phyloP scores from a whole-genome alignment of 208 protist genomes.

The Strigomonas culicis region DNA sequence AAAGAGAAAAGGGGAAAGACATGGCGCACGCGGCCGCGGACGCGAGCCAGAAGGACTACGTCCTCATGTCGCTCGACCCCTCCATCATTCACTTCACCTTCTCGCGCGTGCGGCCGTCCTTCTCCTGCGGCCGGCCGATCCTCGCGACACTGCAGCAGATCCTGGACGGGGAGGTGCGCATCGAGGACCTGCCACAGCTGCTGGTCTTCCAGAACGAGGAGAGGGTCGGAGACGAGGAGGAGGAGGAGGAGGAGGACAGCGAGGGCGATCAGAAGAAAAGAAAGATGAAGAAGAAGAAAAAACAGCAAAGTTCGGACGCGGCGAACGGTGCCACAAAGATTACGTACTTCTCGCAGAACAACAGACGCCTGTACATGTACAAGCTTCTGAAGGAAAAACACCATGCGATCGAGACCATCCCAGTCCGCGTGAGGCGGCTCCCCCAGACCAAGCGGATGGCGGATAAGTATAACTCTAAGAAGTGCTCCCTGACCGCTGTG shows the following conservation, averaged over 20 bases:
- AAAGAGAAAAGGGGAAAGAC: too few species aligned
- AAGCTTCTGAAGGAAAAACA: conserved; percentile 59
- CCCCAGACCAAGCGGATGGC: conserved; percentile 67
- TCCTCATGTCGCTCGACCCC: neutral
- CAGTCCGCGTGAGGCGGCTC: conserved; percentile 60
- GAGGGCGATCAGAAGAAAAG: conserved; percentile 1
- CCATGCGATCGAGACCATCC: conserved; percentile 38
- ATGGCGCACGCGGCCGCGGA: too few species aligned
- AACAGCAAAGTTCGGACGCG: conserved; percentile 4
- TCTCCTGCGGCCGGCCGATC: conserved; percentile 84
- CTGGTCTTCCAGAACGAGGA: conserved; percentile 50
- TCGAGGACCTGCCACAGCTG: conserved; percentile 66
- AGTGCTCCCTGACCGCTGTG: conserved; percentile 65
- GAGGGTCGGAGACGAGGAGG: neutral
- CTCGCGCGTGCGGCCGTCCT: conserved; percentile 70
- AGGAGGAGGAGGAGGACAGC: conserved; percentile 4
- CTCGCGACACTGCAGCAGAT: conserved; percentile 69
- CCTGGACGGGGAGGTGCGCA: conserved; percentile 30
- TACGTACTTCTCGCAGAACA: conserved; percentile 88
- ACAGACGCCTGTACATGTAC: conserved; percentile 80
- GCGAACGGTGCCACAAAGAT: conserved; percentile 14
- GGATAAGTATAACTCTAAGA: conserved; percentile 69
- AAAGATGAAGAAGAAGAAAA: conserved; percentile 1
- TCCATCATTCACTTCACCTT: conserved; percentile 69
- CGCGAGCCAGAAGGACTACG: neutral